A percentile compares a stretch with the other conserved stretches of the same genome.
Evolutionary conservation across 1,284 basidiomycete species (phyloP).

Genomic region (Ceratobasidium sp.): DNA sequence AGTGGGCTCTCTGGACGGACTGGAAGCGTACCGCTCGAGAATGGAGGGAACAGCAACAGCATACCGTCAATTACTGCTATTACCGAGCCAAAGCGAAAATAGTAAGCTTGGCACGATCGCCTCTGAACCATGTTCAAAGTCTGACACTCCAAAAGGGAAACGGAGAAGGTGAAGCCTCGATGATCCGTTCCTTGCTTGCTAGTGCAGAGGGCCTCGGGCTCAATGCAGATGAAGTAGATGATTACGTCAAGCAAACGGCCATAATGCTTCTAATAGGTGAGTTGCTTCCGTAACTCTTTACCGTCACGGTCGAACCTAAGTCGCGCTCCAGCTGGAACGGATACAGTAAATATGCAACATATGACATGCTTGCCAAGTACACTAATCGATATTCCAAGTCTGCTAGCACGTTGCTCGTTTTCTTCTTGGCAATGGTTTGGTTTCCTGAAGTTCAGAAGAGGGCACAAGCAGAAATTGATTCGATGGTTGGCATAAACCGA

Average conservation of each 20-base stretch:
- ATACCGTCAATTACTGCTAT: neutral
- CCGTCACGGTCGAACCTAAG: too few species aligned
- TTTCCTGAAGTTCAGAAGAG: slow-evolving; percentile 18
- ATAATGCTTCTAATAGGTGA: neutral
- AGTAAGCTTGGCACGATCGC: neutral
- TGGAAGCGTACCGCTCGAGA: slow-evolving; percentile 26
- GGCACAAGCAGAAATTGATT: slow-evolving; percentile 30
- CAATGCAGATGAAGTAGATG: neutral
- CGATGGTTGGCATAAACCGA: slow-evolving; percentile 15
- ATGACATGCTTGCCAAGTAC: too few species aligned
- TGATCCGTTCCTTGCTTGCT: neutral
- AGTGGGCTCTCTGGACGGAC: slow-evolving; percentile 35
- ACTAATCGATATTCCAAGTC: too few species aligned
- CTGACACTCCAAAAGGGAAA: neutral
- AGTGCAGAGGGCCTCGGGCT: neutral
- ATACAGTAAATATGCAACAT: too few species aligned
- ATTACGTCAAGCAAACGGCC: too few species aligned
- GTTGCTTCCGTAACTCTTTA: neutral
- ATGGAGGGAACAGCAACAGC: slow-evolving; percentile 16
- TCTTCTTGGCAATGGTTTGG: slow-evolving; percentile 38
- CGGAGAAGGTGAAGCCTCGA: neutral
- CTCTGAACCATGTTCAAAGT: neutral
- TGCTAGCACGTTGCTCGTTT: neutral
- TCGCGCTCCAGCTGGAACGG: neutral
- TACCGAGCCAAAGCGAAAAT: slow-evolving; percentile 1